Evolutionary conservation across 2,329 filamentous ascomycete species (phyloP).

Genomic region (Microsporum canis): DNA sequence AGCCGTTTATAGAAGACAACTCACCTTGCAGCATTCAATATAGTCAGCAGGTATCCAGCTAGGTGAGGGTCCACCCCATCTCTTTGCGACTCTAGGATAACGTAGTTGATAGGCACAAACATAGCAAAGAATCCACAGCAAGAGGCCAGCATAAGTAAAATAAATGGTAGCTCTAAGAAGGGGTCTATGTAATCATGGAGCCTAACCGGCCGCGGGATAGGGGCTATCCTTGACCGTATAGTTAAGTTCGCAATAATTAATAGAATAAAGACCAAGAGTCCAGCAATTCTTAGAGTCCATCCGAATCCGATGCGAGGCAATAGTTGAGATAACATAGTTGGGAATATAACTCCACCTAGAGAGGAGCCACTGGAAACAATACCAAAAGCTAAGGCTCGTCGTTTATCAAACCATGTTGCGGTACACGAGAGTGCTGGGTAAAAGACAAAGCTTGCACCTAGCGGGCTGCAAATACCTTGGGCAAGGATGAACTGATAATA

Average conservation of each 20-base stretch:
- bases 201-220: slow-evolving; percentile 11
- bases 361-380: slow-evolving; percentile 45
- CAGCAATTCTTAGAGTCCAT: slow-evolving; percentile 47
- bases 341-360: slow-evolving; percentile 49
- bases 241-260: slow-evolving; percentile 44
- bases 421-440: slow-evolving; percentile 31
- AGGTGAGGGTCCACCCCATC: slow-evolving; percentile 40
- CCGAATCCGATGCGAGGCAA: slow-evolving; percentile 43
- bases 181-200: slow-evolving; percentile 17
- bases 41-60: slow-evolving; percentile 43
- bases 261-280: slow-evolving; percentile 51
- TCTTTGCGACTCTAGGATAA: slow-evolving; percentile 35
- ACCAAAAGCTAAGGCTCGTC: slow-evolving; percentile 44
- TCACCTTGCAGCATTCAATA: slow-evolving; percentile 41
- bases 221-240: slow-evolving; percentile 37
- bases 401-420: slow-evolving; percentile 43
- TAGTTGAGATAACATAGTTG: slow-evolving; percentile 49
- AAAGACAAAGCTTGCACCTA: slow-evolving; percentile 42
- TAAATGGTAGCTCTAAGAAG: slow-evolving; percentile 38
- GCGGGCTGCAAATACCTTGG: slow-evolving; percentile 43
- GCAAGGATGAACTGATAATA: slow-evolving; percentile 49
- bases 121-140: slow-evolving; percentile 52
- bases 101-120: slow-evolving; percentile 46
- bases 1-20: neutral
- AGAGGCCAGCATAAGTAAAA: slow-evolving; percentile 34